Percentiles rank a stretch among this genome's conserved stretches.
These are phyloP conservation scores for Plasmodium billcollinsi DNA, from an alignment of 169 alveolate species.

Conservation along the genomic window DNA sequence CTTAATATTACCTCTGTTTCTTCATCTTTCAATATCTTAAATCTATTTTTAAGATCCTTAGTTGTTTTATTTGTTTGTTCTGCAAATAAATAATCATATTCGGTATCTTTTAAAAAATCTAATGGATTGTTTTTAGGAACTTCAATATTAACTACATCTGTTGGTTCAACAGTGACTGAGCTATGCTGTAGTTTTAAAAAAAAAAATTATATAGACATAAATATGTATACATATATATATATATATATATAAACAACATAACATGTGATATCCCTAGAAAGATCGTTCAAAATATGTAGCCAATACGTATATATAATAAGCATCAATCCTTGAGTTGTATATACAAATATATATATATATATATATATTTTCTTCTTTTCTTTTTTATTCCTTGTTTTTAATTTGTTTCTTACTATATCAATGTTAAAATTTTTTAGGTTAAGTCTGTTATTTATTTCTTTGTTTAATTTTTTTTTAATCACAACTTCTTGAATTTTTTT, in stretches of 20 bases:
- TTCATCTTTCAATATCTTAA: slow-evolving; percentile 84
- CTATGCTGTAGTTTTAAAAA: slow-evolving; percentile 16
- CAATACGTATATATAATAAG: no score
- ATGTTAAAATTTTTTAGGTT: slow-evolving; percentile 80
- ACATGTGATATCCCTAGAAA: slow-evolving; percentile 1
- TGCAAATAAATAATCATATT: slow-evolving; percentile 70
- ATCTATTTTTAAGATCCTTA: slow-evolving; percentile 83
- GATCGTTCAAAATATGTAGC: not conserved
- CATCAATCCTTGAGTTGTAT: no score
- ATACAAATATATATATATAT: slow-evolving; percentile 81
- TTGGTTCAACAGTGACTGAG: slow-evolving; percentile 72
- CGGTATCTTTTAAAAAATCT: slow-evolving; percentile 77
- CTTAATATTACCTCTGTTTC: slow-evolving; percentile 45
- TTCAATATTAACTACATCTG: slow-evolving; percentile 83
- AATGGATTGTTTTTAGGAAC: slow-evolving; percentile 76
- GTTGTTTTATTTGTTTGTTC: slow-evolving; percentile 77
- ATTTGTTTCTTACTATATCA: slow-evolving; percentile 71
- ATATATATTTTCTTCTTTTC: slow-evolving; percentile 35
- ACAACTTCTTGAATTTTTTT: slow-evolving; percentile 84
- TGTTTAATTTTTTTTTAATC: slow-evolving; percentile 78
- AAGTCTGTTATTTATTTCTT: slow-evolving; percentile 80
- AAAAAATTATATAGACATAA: slow-evolving; percentile 28
- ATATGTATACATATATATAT: slow-evolving; percentile 13
- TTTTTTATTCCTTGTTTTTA: slow-evolving; percentile 78
- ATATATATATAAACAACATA: slow-evolving; percentile 74